These are phyloP conservation scores for Pseudohalonectria lignicola DNA, from an alignment of 2,329 filamentous ascomycete species.

Conservation along the genomic window DNA sequence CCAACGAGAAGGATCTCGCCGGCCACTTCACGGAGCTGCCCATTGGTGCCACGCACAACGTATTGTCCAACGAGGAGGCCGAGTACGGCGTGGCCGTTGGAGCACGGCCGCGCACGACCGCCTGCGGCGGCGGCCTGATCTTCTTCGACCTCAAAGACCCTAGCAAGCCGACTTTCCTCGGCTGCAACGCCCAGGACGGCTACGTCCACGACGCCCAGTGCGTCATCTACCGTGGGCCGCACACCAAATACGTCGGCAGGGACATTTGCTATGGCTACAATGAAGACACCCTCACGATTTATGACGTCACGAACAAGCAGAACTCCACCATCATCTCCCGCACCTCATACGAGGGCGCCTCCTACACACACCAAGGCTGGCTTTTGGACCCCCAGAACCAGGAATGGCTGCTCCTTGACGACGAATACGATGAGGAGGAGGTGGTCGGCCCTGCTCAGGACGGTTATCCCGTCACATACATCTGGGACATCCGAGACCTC, in stretches of 20 bases:
- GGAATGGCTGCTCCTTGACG: constrained; percentile 35
- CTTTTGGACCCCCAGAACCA: constrained; percentile 31
- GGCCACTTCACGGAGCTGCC: constrained; percentile 4
- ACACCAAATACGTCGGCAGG: constrained; percentile 30
- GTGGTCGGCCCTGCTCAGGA: constrained; percentile 11
- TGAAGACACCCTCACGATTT: constrained; percentile 38
- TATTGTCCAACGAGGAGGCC: constrained; percentile 2
- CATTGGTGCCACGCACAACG: constrained; percentile 3
- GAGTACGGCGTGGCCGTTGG: constrained; percentile 33
- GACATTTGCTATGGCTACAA: constrained; percentile 49
- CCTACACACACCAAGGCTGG: constrained; percentile 47
- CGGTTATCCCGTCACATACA: constrained; percentile 33
- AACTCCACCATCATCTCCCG: constrained; percentile 34
- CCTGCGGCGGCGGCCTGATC: constrained; percentile 25
- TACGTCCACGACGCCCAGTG: constrained; percentile 54
- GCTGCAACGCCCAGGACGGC: constrained; percentile 42
- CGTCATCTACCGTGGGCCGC: constrained; percentile 39
- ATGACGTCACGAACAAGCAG: constrained; percentile 39
- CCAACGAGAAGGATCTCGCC: not conserved
- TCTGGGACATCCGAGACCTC: constrained; percentile 33
- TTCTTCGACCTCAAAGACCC: constrained; percentile 47
- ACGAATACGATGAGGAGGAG: constrained; percentile 40
- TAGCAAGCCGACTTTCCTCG: constrained; percentile 38
- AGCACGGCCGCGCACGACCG: constrained; percentile 20
- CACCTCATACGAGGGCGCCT: constrained; percentile 43